These are phyloP conservation scores for Fusarium robinianum DNA, from an alignment of 2,329 filamentous ascomycete species.

Conservation along the genomic window DNA sequence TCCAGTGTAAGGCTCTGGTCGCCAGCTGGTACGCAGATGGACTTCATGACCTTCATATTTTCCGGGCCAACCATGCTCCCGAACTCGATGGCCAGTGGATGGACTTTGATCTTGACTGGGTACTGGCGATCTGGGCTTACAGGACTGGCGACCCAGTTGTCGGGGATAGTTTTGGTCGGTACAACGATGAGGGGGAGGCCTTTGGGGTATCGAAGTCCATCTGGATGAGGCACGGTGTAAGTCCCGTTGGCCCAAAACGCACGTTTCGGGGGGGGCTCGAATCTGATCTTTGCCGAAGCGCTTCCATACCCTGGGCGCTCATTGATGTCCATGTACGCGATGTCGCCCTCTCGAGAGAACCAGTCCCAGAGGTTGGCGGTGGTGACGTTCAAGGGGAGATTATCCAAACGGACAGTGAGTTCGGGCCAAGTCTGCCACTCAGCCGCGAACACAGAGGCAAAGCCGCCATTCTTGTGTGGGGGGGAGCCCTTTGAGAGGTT, in stretches of 20 bases:
- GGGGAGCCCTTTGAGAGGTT: too few species aligned
- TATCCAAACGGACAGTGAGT: conserved; percentile 39
- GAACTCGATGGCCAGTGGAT: conserved; percentile 59
- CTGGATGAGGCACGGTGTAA: conserved; percentile 34
- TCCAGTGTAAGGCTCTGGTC: conserved; percentile 35
- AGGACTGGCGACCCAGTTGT: conserved; percentile 26
- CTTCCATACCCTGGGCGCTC: conserved; percentile 21
- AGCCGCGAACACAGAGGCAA: conserved; percentile 3
- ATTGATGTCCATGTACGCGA: conserved; percentile 61
- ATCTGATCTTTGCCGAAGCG: conserved; percentile 52
- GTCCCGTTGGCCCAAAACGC: conserved; percentile 55
- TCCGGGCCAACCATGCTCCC: conserved; percentile 60
- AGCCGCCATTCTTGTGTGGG: too few species aligned
- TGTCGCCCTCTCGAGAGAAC: conserved; percentile 56
- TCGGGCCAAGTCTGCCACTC: conserved; percentile 45
- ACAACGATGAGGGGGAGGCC: conserved; percentile 29
- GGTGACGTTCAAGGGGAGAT: conserved; percentile 44
- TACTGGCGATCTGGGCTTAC: conserved; percentile 31
- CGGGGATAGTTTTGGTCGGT: conserved; percentile 3
- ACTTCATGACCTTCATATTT: conserved; percentile 63
- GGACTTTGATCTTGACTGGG: conserved; percentile 46
- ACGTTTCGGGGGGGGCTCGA: conserved; percentile 59
- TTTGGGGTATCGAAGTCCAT: conserved; percentile 22
- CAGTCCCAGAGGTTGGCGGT: conserved; percentile 54
- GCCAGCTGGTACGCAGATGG: conserved; percentile 14